These are phyloP conservation scores for Eucommia ulmoides DNA, from an alignment of 257 asterid species.

Conservation along the genomic window DNA sequence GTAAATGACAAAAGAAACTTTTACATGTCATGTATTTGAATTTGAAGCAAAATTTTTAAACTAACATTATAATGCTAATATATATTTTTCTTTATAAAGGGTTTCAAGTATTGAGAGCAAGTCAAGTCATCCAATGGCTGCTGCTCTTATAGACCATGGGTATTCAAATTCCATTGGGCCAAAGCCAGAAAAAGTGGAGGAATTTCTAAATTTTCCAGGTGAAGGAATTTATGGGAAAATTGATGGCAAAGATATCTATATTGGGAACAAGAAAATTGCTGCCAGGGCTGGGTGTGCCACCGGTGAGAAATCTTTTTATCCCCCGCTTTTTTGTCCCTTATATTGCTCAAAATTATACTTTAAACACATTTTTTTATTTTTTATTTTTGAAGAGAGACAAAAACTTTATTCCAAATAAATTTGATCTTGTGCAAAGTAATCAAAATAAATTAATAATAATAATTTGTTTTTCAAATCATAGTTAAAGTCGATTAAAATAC, in stretches of 20 bases:
- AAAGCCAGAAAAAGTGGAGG: constrained; percentile 52
- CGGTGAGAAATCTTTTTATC: constrained; percentile 46
- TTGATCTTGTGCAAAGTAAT: too few relatives aligned
- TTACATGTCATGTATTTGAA: too few relatives aligned
- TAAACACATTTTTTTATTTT: not conserved
- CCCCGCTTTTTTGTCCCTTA: not conserved
- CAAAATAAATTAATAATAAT: too few relatives aligned
- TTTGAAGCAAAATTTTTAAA: too few relatives aligned
- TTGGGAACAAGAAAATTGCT: constrained; percentile 63
- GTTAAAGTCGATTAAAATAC: too few relatives aligned
- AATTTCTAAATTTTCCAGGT: constrained; percentile 60
- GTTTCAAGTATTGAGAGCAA: constrained; percentile 84
- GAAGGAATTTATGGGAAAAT: constrained; percentile 78
- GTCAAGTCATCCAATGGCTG: constrained; percentile 87
- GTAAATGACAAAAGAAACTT: too few relatives aligned
- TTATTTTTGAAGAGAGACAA: too few relatives aligned
- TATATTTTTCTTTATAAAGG: too few relatives aligned
- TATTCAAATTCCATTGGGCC: constrained; percentile 34
- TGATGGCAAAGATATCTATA: constrained; percentile 37
- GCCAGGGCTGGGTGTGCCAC: constrained; percentile 54
- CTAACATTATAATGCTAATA: too few relatives aligned
- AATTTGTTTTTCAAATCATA: too few relatives aligned
- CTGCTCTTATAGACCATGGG: constrained; percentile 54
- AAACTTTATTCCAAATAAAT: too few relatives aligned
- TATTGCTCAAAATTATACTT: not conserved